phyloP scores from a whole-genome alignment of 2,329 filamentous ascomycete species.

The Phyllosticta citrichinensis region DNA sequence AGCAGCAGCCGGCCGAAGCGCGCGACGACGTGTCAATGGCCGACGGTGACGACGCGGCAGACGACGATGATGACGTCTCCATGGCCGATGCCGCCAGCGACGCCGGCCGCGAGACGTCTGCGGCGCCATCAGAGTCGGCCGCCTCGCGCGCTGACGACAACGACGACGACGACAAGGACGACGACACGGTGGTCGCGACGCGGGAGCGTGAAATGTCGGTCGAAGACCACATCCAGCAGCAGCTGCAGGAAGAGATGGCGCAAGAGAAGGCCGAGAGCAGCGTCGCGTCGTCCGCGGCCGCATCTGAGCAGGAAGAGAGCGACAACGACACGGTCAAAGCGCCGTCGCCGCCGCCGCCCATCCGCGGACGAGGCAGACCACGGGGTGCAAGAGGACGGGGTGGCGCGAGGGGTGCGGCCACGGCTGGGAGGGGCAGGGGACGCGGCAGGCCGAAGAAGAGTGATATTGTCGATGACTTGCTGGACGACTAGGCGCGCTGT shows the following conservation, averaged over 20 bases:
- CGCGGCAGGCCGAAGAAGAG: constrained; percentile 4
- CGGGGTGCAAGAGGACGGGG: not conserved
- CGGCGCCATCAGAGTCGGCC: constrained; percentile 11
- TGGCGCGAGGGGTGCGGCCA: not conserved
- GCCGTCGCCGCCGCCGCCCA: not conserved
- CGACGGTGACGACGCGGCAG: not conserved
- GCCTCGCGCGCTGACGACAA: constrained; percentile 4
- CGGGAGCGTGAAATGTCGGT: not conserved
- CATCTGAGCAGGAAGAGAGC: constrained; percentile 10
- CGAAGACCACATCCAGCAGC: constrained; percentile 11
- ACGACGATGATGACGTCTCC: constrained; percentile 17
- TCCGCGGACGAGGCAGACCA: constrained; percentile 1
- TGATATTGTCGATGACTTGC: constrained; percentile 10
- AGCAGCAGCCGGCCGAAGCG: constrained; percentile 9
- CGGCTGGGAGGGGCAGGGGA: not conserved
- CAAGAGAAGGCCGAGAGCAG: constrained; percentile 25
- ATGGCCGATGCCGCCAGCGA: constrained; percentile 12
- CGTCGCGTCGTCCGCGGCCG: constrained; percentile 5
- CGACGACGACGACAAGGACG: constrained; percentile 13
- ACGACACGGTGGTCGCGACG: constrained; percentile 9
- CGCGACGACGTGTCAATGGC: not conserved
- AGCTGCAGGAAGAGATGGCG: constrained; percentile 9
- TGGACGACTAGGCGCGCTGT: not conserved
- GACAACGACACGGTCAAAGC: constrained; percentile 4
- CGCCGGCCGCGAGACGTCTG: not conserved